phyloP scores from a whole-genome alignment of 2,329 filamentous ascomycete species.

The Colletotrichum nymphaeae region DNA sequence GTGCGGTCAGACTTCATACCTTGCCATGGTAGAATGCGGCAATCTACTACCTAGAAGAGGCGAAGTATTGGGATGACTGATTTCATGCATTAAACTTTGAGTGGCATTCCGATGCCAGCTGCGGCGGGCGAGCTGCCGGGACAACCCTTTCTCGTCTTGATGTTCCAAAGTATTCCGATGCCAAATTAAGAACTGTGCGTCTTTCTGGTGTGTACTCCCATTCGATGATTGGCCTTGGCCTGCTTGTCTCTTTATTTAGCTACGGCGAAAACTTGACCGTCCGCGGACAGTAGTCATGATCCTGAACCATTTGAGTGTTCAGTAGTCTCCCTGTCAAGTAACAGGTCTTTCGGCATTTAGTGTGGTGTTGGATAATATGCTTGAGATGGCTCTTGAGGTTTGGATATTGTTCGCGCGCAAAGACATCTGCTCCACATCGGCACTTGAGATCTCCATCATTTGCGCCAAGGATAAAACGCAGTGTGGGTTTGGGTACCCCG shows the following conservation, averaged over 20 bases:
- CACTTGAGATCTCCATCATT: not conserved
- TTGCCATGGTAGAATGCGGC: not conserved
- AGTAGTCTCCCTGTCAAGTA: not conserved
- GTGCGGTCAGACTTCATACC: conserved; percentile 7
- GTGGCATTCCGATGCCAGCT: not conserved
- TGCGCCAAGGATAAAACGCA: not conserved
- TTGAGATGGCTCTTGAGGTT: not conserved
- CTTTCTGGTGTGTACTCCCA: too few relatives aligned
- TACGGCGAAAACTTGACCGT: too few relatives aligned
- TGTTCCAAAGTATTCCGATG: not conserved
- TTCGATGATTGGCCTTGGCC: not conserved
- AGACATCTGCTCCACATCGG: not conserved
- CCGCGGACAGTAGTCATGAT: too few relatives aligned
- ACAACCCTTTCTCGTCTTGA: not conserved
- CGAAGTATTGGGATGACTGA: conserved; percentile 1
- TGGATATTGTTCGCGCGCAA: not conserved
- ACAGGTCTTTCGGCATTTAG: not conserved
- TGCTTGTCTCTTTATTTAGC: too few relatives aligned
- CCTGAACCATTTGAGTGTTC: too few relatives aligned
- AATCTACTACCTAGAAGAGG: not conserved
- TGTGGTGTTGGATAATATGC: not conserved
- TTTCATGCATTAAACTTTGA: conserved; percentile 15
- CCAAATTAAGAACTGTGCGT: not conserved
- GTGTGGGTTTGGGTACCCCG: not conserved
- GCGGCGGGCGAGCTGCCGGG: not conserved